A percentile compares a stretch with the other conserved stretches of the same genome.
phyloP scores from a whole-genome alignment of 2,329 filamentous ascomycete species.

The Fusarium sp. region DNA sequence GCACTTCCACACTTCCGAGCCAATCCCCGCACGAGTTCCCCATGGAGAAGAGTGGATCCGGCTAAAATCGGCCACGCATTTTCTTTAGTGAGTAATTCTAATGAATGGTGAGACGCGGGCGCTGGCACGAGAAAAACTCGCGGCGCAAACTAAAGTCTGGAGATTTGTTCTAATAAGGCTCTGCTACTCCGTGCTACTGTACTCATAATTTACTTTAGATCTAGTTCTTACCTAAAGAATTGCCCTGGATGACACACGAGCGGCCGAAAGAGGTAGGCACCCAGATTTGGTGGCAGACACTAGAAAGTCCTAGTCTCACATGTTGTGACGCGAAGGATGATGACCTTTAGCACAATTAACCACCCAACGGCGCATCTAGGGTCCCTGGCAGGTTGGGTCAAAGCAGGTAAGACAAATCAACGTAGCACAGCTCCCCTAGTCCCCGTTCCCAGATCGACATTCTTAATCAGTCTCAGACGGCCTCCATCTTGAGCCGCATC shows the following conservation, averaged over 20 bases:
- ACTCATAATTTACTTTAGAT: background rate
- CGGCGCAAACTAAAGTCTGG: background rate
- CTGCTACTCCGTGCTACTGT: background rate
- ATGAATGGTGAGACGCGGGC: slow-evolving; percentile 13
- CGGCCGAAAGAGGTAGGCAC: slow-evolving; percentile 14
- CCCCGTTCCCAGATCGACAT: slow-evolving; percentile 1
- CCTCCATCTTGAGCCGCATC: slow-evolving; percentile 10
- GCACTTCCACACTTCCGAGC: background rate
- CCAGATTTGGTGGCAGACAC: background rate
- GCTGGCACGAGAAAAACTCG: slow-evolving; percentile 9
- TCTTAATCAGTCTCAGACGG: background rate
- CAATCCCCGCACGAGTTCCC: slow-evolving; percentile 29
- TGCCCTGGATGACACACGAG: background rate
- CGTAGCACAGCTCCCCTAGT: background rate
- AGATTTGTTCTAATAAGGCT: slow-evolving; percentile 12
- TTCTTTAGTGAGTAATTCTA: background rate
- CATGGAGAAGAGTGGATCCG: slow-evolving; percentile 22
- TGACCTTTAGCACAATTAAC: background rate
- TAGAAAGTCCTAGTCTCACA: background rate
- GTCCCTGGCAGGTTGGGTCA: background rate
- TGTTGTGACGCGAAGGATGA: slow-evolving; percentile 12
- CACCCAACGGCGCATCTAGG: background rate
- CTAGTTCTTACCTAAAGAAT: slow-evolving; percentile 25
- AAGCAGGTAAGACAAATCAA: background rate
- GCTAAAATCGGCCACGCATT: background rate